Percentiles rank a stretch among this genome's conserved stretches.
phyloP scores from a whole-genome alignment of 331 rosid genomes.

The Malus hybrid region DNA sequence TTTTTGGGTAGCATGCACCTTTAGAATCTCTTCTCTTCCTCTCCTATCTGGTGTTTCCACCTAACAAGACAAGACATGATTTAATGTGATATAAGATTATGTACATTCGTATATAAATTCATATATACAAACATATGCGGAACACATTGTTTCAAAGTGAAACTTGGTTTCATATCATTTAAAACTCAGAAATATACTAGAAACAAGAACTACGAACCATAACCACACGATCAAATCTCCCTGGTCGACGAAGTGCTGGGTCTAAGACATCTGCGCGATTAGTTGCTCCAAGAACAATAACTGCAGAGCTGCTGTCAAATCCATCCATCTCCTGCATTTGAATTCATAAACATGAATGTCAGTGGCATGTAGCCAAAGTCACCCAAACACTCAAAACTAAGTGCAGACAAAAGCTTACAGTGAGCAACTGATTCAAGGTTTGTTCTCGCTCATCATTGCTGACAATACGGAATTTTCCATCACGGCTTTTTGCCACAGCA shows the following conservation, averaged over 20 bases:
- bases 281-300: constrained; percentile 97
- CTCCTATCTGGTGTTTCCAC: constrained; percentile 87
- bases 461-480: constrained; percentile 89
- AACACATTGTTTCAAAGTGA: neutral
- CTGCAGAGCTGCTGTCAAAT: constrained; percentile 95
- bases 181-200: constrained; percentile 12
- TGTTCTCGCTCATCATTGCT: constrained; percentile 98
- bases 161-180: neutral
- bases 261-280: constrained; percentile 94
- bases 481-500: constrained; percentile 99
- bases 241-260: constrained; percentile 98
- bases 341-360: constrained; percentile 13
- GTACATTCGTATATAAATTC: neutral
- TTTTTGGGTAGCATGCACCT: constrained; percentile 74
- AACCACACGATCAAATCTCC: constrained; percentile 98
- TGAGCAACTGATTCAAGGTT: constrained; percentile 96
- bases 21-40: constrained; percentile 85
- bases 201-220: constrained; percentile 51
- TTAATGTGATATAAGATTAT: neutral
- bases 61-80: constrained; percentile 18
- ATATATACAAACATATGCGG: neutral
- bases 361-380: neutral
- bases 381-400: constrained; percentile 10
- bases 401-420: constrained; percentile 48
- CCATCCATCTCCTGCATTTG: constrained; percentile 96